Evolutionary conservation across 1,284 basidiomycete species (phyloP), one percentile per base, ranked within the genome.

Genomic region (Melanopsichium pennsylvanicum): DNA sequence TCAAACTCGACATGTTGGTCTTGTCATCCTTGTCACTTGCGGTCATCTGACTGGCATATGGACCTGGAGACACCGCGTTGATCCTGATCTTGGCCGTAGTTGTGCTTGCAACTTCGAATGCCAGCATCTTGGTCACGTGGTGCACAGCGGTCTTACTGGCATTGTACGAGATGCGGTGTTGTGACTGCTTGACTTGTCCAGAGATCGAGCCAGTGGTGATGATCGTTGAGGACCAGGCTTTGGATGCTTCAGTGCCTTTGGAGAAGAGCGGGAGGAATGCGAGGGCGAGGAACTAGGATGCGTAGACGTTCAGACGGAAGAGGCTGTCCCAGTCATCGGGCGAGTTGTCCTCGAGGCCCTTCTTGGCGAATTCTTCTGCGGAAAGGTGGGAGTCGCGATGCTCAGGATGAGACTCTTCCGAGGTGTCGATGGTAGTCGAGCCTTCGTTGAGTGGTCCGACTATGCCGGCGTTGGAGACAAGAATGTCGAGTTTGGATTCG

Each of bases 31-130:
- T 49, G 40, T 50, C 50, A 23, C 36, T 58, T 2, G 59, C 54
- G 21, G 72, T 74, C 75, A 72, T 72, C 54, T 71, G 58, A 26
- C 55, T 62, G 11, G 73, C 60, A 33, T 64, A 75, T 13, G 76
- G 68, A 15, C 73, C 75, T 5, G 76, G 75, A 10, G 72, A 67
- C 16, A 78, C 64, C 4, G 60, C 62, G 32, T 75, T 76, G 66
- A 76, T 70, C 36, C 69, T 57, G 3, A 75, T 47, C 27, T 62
- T 67, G 18, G 59, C 60, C 26, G 50, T 70, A n/a, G 64, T 69
- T n/a, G 49, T 55, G 3, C 44, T 19, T 12, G 61, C 63, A 11
- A 68, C 42, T 33, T 74, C 73, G 33, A 56, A 74, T 0, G 68
- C 61, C 27, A 75, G 58, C 45, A 64, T 44, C 41, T 42, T 43